These are phyloP conservation scores for Colletotrichum sp. DNA, from an alignment of 2,329 filamentous ascomycete species.

Conservation along the genomic window DNA sequence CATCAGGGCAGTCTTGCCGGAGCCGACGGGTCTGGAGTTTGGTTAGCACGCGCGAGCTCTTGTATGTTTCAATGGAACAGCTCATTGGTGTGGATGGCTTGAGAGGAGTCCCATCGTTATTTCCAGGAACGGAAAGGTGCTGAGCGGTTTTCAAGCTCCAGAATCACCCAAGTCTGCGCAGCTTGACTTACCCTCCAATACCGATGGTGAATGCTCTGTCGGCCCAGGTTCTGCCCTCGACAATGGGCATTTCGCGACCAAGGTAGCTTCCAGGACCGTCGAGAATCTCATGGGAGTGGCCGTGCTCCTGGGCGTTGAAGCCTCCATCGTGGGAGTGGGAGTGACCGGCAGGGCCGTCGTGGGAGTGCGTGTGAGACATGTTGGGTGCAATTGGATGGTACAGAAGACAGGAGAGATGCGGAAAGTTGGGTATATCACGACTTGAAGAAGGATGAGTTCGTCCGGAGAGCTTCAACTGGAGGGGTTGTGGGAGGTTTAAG, in stretches of 20 bases:
- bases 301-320: slow-evolving; percentile 73
- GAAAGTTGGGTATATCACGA: not conserved
- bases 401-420: no score
- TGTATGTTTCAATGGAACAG: not conserved
- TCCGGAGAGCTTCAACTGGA: not conserved
- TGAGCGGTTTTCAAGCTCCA: not conserved
- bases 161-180: not conserved
- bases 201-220: slow-evolving; percentile 94
- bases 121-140: not conserved
- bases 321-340: slow-evolving; percentile 64
- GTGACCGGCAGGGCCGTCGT: slow-evolving; percentile 53
- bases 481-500: not conserved
- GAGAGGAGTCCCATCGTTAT: not conserved
- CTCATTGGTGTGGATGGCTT: not conserved
- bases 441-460: not conserved
- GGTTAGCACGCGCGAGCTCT: slow-evolving; percentile 5
- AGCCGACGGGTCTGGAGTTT: slow-evolving; percentile 82
- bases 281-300: slow-evolving; percentile 95
- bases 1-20: slow-evolving; percentile 97
- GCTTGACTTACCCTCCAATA: slow-evolving; percentile 84
- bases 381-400: not conserved
- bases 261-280: slow-evolving; percentile 91
- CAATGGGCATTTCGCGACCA: slow-evolving; percentile 90
- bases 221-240: slow-evolving; percentile 85
- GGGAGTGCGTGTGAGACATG: slow-evolving; percentile 50